Conservation (phyloP, 2,329 filamentous ascomycete species). For the Clonostachys rhizophaga region DNA sequence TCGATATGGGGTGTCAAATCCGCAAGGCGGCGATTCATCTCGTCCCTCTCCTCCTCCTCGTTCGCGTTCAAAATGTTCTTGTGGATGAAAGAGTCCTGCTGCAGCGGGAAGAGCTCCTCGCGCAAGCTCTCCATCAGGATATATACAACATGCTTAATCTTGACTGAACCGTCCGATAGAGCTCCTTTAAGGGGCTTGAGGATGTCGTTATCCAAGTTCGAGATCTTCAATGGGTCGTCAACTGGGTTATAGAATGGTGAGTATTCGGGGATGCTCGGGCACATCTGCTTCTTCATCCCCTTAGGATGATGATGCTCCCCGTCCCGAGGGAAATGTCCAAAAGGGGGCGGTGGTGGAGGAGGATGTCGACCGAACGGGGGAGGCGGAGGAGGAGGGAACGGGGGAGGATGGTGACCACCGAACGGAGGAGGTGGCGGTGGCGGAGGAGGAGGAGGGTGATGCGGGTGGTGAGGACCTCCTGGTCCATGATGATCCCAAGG, state of each 20-base stretch:
- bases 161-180: constrained; percentile 9
- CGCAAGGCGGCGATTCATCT: constrained; percentile 11
- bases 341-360: too few relatives aligned
- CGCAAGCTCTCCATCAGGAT: constrained; percentile 23
- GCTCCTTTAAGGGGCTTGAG: constrained; percentile 7
- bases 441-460: background rate
- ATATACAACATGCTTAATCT: constrained; percentile 27
- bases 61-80: constrained; percentile 13
- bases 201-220: constrained; percentile 20
- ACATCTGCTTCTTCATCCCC: too few relatives aligned
- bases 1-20: constrained; percentile 14
- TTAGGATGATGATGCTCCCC: too few relatives aligned
- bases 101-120: constrained; percentile 25
- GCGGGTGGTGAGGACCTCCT: background rate
- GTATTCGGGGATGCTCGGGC: too few relatives aligned
- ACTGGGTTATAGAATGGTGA: constrained; percentile 15
- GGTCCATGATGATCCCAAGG: constrained; percentile 1
- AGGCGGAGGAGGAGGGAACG: background rate
- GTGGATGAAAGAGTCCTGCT: constrained; percentile 19
- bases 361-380: background rate
- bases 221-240: constrained; percentile 21
- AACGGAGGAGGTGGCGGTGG: background rate
- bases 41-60: constrained; percentile 13
- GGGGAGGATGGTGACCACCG: background rate
- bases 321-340: too few relatives aligned